A percentile compares a stretch with the other conserved stretches of the same genome.
Conservation (phyloP, 129 eudicot species). For the Artemisia annua region DNA sequence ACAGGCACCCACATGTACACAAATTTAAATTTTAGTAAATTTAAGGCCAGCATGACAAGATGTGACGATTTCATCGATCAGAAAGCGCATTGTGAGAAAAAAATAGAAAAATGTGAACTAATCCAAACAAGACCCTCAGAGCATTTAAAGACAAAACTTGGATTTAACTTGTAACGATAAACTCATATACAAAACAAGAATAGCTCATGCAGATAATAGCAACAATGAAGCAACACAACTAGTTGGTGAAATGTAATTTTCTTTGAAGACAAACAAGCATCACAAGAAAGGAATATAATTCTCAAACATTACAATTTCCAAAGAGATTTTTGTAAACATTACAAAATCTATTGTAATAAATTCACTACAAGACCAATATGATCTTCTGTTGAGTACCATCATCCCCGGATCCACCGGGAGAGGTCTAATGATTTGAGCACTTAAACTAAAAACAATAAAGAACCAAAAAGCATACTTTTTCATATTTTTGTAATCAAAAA, state of each 20-base stretch:
- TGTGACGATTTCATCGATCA: background rate
- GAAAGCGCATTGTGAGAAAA: slow-evolving; percentile 4
- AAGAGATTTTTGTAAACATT: slow-evolving; percentile 25
- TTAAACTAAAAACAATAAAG: slow-evolving; percentile 11
- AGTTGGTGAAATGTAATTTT: slow-evolving; percentile 33
- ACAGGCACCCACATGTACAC: background rate
- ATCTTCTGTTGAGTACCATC: background rate
- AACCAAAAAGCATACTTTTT: slow-evolving; percentile 5
- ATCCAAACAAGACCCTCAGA: slow-evolving; percentile 12
- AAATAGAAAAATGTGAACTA: background rate
- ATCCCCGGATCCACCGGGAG: no score
- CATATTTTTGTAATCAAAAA: slow-evolving; percentile 14
- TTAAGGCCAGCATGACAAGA: slow-evolving; percentile 1
- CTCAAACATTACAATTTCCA: slow-evolving; percentile 34
- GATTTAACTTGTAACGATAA: slow-evolving; percentile 5
- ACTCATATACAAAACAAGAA: slow-evolving; percentile 13
- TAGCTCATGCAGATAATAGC: slow-evolving; percentile 25
- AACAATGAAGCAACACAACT: slow-evolving; percentile 3
- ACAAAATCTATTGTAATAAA: slow-evolving; percentile 1
- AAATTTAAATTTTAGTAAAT: background rate
- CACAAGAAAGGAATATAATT: slow-evolving; percentile 40
- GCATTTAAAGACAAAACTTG: slow-evolving; percentile 23
- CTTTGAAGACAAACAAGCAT: slow-evolving; percentile 36
- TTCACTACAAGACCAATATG: slow-evolving; percentile 4
- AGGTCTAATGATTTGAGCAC: slow-evolving; percentile 5